These are phyloP conservation scores for Tephrocybe sp. DNA, from an alignment of 768 basidiomycete genomes.

Conservation along the genomic window DNA sequence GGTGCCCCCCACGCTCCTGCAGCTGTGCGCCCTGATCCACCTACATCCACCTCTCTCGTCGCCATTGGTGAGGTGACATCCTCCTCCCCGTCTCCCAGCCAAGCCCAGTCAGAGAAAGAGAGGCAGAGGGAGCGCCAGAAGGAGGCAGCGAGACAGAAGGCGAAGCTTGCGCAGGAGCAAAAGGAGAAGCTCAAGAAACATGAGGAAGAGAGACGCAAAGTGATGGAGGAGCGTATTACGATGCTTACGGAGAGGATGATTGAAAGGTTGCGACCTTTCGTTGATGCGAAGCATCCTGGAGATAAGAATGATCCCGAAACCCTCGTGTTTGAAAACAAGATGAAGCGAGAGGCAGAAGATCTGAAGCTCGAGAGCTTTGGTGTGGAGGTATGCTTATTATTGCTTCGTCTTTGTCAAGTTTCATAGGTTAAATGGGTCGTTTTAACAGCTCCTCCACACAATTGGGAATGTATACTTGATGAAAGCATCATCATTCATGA, in stretches of 20 bases:
- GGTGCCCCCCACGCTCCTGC: conserved; percentile 13
- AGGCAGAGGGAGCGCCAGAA: conserved; percentile 37
- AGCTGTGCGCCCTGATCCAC: conserved; percentile 12
- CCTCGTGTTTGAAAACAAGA: conserved; percentile 69
- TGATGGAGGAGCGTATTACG: conserved; percentile 76
- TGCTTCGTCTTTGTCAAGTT: background rate
- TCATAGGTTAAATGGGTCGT: background rate
- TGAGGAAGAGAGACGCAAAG: conserved; percentile 78
- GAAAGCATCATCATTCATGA: conserved; percentile 90
- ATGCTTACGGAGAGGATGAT: conserved; percentile 76
- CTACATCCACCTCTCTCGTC: conserved; percentile 19
- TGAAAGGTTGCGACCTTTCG: conserved; percentile 85
- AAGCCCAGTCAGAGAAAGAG: conserved; percentile 33
- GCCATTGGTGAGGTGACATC: conserved; percentile 20
- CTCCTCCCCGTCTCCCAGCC: conserved; percentile 21
- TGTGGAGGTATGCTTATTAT: conserved; percentile 72
- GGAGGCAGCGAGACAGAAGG: conserved; percentile 42
- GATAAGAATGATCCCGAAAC: conserved; percentile 84
- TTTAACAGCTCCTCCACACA: conserved; percentile 73
- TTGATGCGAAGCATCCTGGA: conserved; percentile 85
- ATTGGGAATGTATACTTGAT: conserved; percentile 91
- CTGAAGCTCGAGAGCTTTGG: conserved; percentile 97
- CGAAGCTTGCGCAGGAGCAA: conserved; percentile 78
- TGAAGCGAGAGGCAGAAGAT: conserved; percentile 87
- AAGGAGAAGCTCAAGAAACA: conserved; percentile 80